Conservation (phyloP, 2,329 filamentous ascomycete genomes). For the Diaporthe aspalathi region DNA sequence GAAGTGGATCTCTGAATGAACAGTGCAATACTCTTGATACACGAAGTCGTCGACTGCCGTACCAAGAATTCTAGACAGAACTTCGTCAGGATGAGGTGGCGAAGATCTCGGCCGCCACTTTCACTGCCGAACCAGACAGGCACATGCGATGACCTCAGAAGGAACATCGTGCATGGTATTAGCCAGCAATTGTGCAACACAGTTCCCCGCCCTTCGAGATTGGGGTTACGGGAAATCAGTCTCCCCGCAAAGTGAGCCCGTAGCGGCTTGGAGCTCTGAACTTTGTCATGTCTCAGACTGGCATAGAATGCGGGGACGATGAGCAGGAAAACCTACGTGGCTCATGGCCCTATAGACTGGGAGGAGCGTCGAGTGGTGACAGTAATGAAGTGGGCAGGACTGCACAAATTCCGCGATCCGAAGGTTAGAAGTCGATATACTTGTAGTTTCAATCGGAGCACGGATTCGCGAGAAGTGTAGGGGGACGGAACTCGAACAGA, state of each 20-base stretch:
- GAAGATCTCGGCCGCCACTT: conserved; percentile 25
- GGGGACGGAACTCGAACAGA: not conserved
- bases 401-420: too few relatives aligned
- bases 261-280: conserved; percentile 5
- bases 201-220: conserved; percentile 11
- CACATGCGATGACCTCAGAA: conserved; percentile 23
- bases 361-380: not conserved
- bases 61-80: not conserved
- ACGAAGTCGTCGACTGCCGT: not conserved
- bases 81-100: not conserved
- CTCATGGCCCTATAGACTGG: not conserved
- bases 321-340: not conserved
- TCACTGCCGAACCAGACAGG: conserved; percentile 33
- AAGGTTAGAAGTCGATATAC: too few relatives aligned
- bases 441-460: too few relatives aligned
- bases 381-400: not conserved
- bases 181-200: conserved; percentile 4
- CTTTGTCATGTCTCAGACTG: not conserved
- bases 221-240: conserved; percentile 20
- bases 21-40: conserved; percentile 32
- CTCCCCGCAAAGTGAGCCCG: not conserved
- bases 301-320: conserved; percentile 1
- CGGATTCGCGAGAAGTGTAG: not conserved
- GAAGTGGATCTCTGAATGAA: conserved; percentile 31
- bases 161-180: not conserved